Base-by-base conservation (phyloP, 2,329 filamentous ascomycete species). In the Phialemoniopsis sp. region DNA sequence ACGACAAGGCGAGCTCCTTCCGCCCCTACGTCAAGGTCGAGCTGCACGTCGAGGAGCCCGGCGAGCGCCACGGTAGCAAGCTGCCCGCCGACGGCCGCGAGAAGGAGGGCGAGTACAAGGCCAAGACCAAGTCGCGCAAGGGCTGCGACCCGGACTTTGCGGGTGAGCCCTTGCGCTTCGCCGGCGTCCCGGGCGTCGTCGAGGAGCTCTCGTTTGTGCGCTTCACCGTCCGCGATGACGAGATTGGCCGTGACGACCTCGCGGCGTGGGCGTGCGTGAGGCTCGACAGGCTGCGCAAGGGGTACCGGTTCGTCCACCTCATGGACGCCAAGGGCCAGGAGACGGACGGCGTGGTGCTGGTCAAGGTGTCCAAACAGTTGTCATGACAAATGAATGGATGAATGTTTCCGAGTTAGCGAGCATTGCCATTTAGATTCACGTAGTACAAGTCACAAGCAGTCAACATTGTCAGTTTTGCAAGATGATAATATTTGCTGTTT, bases 261-360 rank as follows among this genome's bases (percentile, higher is more conserved):
- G 84, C 89, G 10, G 89, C 85, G 3, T 97, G 93, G 93, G 82
- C 87, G 2, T 95, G 89, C 55, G 82, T 95, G 50, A 76, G 89
- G 30, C 76, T 97, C 16, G 89, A 96, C 62, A 76, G 89, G 8
- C 61, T 96, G 43, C 79, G 80, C 44, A 67, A 76, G 28, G 91
- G 93, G 1, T 86, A 87, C 50, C 73, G 89, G 10, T 80, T 95
- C 48, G 70, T 97, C 40, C 85, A 83, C 51, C 65, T 97, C 42
- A 71, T 86, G 46, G 82, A 95, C 55, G 68, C 72, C 18, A 73
- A 81, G 45, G 88, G 88, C 1, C 66, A 71, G 21, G 62, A 78
- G 41, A 85, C 78, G 3, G 73, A 78, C 16, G 89, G 87, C 0
- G 72, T 81, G 13, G 54, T 97, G 37, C 63, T 97, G 43, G 78